Evolutionary conservation across 2,329 filamentous ascomycete genomes (phyloP).

Genomic region (Chrysosporium keratinophilum): DNA sequence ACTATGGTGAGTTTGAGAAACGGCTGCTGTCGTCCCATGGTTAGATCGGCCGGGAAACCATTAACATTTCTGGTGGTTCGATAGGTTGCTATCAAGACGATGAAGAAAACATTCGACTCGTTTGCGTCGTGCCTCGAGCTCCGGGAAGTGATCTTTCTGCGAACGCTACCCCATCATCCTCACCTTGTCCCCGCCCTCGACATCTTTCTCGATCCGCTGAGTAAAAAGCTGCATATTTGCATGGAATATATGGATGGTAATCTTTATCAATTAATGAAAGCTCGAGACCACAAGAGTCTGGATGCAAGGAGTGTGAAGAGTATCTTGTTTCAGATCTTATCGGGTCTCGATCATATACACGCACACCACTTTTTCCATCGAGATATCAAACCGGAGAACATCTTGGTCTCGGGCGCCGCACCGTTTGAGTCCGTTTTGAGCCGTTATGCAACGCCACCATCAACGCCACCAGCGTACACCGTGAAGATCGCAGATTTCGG

Average conservation of each 20-base stretch:
- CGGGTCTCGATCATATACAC: conserved; percentile 93
- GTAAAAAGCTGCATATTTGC: conserved; percentile 89
- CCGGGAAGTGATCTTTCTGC: conserved; percentile 91
- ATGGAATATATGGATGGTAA: conserved; percentile 99
- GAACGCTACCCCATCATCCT: conserved; percentile 73
- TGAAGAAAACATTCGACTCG: conserved; percentile 99
- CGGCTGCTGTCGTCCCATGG: neutral
- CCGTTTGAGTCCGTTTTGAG: conserved; percentile 80
- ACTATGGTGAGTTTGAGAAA: conserved; percentile 62
- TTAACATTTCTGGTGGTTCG: neutral
- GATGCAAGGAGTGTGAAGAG: conserved; percentile 92
- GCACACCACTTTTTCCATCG: conserved; percentile 96
- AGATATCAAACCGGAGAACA: conserved; percentile 98
- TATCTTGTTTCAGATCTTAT: conserved; percentile 93
- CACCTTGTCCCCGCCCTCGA: conserved; percentile 96
- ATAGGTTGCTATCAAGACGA: conserved; percentile 96
- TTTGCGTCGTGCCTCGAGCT: conserved; percentile 84
- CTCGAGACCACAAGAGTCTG: conserved; percentile 85
- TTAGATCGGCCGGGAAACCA: neutral
- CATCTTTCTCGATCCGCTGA: conserved; percentile 94
- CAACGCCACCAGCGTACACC: conserved; percentile 83
- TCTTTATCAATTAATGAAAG: conserved; percentile 97
- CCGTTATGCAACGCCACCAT: conserved; percentile 91
- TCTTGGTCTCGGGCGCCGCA: conserved; percentile 84
- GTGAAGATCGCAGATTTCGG: conserved; percentile 99